Conservation (phyloP, 177 flowering plant species). For the Tripterygium wilfordii region DNA sequence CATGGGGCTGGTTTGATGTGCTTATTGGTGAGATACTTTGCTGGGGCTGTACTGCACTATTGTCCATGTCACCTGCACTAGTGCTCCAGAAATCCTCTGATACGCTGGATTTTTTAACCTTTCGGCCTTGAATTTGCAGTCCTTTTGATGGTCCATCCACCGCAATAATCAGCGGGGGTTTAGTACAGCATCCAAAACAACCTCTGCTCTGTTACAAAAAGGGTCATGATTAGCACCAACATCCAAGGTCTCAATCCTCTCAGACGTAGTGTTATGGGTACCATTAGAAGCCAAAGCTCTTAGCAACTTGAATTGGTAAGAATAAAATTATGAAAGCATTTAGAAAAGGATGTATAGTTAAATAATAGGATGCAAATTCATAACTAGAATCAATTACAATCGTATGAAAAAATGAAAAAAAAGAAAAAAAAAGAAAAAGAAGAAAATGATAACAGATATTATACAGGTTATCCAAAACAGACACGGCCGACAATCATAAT, state of each 20-base stretch:
- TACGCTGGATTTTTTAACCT: constrained; percentile 16
- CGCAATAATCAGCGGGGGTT: constrained; percentile 18
- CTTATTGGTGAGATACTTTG: constrained; percentile 28
- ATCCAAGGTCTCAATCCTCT: not conserved
- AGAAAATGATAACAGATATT: too few relatives aligned
- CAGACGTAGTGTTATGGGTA: too few relatives aligned
- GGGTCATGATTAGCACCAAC: constrained; percentile 18
- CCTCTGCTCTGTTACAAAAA: constrained; percentile 45
- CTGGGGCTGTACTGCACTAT: constrained; percentile 20
- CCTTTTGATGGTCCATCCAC: constrained; percentile 31
- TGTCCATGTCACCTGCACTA: constrained; percentile 31
- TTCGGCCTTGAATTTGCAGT: constrained; percentile 20
- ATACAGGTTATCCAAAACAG: too few relatives aligned
- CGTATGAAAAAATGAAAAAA: too few relatives aligned
- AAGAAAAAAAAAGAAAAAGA: too few relatives aligned
- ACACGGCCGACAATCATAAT: not conserved
- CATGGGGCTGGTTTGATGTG: constrained; percentile 18
- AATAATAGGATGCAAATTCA: too few relatives aligned
- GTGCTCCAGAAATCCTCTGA: constrained; percentile 36
- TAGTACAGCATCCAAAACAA: constrained; percentile 37
- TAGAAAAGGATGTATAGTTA: too few relatives aligned
- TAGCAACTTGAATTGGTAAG: too few relatives aligned
- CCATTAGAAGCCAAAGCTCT: too few relatives aligned
- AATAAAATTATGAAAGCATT: too few relatives aligned
- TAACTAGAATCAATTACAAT: too few relatives aligned